phyloP scores from a whole-genome alignment of 306 rosid genomes.

The Prunus padus region DNA sequence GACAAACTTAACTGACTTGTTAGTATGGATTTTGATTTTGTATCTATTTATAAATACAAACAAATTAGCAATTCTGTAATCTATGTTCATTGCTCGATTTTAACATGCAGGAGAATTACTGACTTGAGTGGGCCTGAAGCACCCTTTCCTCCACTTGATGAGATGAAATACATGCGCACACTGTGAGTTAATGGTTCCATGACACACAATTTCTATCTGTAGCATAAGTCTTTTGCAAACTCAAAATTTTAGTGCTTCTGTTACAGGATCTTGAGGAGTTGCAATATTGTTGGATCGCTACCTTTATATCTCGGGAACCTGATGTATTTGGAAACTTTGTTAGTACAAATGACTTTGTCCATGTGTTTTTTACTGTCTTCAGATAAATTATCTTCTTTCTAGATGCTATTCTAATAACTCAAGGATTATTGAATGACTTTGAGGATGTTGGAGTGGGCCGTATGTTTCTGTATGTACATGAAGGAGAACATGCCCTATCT shows the following conservation, averaged over 20 bases:
- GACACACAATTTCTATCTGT: not conserved
- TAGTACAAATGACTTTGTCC: constrained; percentile 16
- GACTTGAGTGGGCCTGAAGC: constrained; percentile 64
- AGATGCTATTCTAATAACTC: no score
- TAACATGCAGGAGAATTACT: constrained; percentile 62
- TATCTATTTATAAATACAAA: no score
- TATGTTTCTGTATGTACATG: no score
- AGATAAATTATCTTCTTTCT: no score
- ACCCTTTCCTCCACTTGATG: constrained; percentile 44
- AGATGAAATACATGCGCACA: constrained; percentile 27
- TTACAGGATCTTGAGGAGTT: constrained; percentile 62
- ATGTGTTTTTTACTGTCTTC: not conserved
- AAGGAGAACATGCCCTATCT: no score
- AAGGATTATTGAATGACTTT: no score
- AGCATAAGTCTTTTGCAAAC: not conserved
- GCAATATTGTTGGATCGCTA: constrained; percentile 62
- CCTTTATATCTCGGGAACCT: constrained; percentile 43
- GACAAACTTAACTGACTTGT: constrained; percentile 52
- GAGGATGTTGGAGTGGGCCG: no score
- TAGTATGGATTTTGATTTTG: constrained; percentile 29
- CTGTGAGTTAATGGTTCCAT: constrained; percentile 52
- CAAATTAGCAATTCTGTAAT: no score
- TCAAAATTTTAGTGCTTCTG: constrained; percentile 14
- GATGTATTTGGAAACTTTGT: constrained; percentile 43
- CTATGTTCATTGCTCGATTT: constrained; percentile 8